These are phyloP conservation scores for Kurtzmaniella cleridarum DNA, from an alignment of 805 yeast genomes.

Conservation along the genomic window DNA sequence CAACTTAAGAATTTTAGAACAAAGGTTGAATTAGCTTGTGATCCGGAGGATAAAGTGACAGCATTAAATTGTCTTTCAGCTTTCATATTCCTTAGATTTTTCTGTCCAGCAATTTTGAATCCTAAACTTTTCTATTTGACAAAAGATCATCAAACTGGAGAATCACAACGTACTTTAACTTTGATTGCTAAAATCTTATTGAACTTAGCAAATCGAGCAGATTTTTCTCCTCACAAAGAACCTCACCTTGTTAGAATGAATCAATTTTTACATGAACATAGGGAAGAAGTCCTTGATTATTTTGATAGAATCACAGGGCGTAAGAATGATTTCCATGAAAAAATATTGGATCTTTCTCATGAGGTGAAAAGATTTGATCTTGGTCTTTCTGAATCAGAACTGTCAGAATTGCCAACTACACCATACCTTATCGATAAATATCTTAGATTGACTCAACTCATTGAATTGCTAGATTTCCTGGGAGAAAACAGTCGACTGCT, in stretches of 20 bases:
- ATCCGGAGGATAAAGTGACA: constrained; percentile 46
- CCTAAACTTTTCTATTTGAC: constrained; percentile 81
- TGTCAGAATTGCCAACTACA: constrained; percentile 59
- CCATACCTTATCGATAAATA: constrained; percentile 67
- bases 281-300: constrained; percentile 58
- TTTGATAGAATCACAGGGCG: constrained; percentile 67
- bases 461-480: constrained; percentile 36
- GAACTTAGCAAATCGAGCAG: constrained; percentile 71
- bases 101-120: constrained; percentile 81
- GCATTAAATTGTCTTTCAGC: constrained; percentile 76
- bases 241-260: constrained; percentile 74
- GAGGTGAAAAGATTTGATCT: constrained; percentile 53
- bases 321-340: constrained; percentile 60
- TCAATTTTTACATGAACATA: constrained; percentile 54
- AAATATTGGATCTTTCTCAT: constrained; percentile 50
- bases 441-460: constrained; percentile 53
- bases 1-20: constrained; percentile 60
- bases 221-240: constrained; percentile 75
- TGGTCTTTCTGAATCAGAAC: constrained; percentile 41
- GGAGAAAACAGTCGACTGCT: constrained; percentile 1
- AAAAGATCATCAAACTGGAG: constrained; percentile 63
- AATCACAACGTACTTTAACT: constrained; percentile 72
- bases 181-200: constrained; percentile 74
- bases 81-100: constrained; percentile 61
- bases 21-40: constrained; percentile 58